Evolutionary conservation across 495 filamentous ascomycete genomes (phyloP), one percentile per base, ranked within the genome.

Genomic region (Tuber calosporum): DNA sequence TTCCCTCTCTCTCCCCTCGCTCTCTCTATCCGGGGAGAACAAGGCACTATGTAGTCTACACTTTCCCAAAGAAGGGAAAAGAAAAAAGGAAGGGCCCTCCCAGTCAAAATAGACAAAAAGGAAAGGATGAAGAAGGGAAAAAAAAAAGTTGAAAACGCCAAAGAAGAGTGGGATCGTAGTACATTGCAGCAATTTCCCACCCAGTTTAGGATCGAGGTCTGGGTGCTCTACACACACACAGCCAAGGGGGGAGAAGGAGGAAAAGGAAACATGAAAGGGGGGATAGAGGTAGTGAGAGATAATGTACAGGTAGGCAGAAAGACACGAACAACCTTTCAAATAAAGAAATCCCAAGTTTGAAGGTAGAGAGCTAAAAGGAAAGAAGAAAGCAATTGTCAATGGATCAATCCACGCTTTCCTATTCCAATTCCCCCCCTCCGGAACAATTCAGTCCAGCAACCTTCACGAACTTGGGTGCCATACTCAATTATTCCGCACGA

Each of bases 321-420:
- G 9, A 34, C 26, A 58, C 9, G 13, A 58, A 34, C 11, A 62
- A 34, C 53, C 53, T 34, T 34, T 6, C n/a, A 19, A 62, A 62
- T 34, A 34, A 62, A 5, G 26, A 34, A 3, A 19, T 62, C 26
- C 53, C n/a, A 4, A 19, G 26, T 62, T 62, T 34, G 53, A 19
- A 62, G 9, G n/a, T 58, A 30, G n/a, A 58, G 48, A 62, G 53
- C 13, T 19, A 26, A 62, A 62, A 53, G n/a, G 19, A 69, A 69
- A 22, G 26, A 69, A 22, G 26, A 69, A 62, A 62, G 53, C 26
- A 62, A 69, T 37, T 41, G 68, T 41, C 26, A 69, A 41, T 30
- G 43, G 68, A 58, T 39, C 26, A 69, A 69, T 40, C 7, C 68
- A 17, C 36, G 17, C 36, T 69, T 39, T 30, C 36, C 26, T 37